Conservation (phyloP, 257 asterid genomes). For the Ehretia macrophylla region DNA sequence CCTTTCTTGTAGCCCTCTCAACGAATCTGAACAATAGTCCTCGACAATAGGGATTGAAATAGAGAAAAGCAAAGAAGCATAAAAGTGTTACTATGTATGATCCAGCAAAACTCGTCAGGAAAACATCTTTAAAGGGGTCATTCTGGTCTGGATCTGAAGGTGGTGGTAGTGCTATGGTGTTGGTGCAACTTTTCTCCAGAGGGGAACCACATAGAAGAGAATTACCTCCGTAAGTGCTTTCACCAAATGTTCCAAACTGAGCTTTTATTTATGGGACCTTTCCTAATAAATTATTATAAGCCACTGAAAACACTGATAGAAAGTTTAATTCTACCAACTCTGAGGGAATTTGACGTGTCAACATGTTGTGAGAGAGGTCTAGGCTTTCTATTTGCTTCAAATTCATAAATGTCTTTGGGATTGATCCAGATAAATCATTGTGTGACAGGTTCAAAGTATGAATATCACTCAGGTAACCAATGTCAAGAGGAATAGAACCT, state of each 20-base stretch:
- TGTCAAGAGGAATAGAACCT: constrained; percentile 4
- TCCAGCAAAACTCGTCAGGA: no score
- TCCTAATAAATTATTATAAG: constrained; percentile 13
- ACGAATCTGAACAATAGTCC: no score
- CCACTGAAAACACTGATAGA: constrained; percentile 11
- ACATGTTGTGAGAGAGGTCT: constrained; percentile 14
- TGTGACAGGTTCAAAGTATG: constrained; percentile 14
- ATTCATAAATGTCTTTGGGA: constrained; percentile 10
- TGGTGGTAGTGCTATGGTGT: no score
- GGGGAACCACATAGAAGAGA: constrained; percentile 19
- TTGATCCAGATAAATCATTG: constrained; percentile 8
- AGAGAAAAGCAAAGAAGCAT: no score
- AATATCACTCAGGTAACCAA: constrained; percentile 10
- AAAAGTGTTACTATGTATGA: no score
- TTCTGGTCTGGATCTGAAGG: no score
- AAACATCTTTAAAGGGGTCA: no score
- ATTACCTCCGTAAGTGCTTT: constrained; percentile 15
- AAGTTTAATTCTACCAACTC: constrained; percentile 10
- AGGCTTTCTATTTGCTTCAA: constrained; percentile 12
- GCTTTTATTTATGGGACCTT: constrained; percentile 11
- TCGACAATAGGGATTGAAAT: no score
- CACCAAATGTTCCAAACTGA: constrained; percentile 11
- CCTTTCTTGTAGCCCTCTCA: no score
- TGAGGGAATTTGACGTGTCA: constrained; percentile 16
- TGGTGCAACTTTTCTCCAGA: constrained; percentile 3